Percentiles rank a stretch among this genome's conserved stretches.
phyloP scores from a whole-genome alignment of 1,284 basidiomycete genomes.

The Cutaneotrichosporon sp. region DNA sequence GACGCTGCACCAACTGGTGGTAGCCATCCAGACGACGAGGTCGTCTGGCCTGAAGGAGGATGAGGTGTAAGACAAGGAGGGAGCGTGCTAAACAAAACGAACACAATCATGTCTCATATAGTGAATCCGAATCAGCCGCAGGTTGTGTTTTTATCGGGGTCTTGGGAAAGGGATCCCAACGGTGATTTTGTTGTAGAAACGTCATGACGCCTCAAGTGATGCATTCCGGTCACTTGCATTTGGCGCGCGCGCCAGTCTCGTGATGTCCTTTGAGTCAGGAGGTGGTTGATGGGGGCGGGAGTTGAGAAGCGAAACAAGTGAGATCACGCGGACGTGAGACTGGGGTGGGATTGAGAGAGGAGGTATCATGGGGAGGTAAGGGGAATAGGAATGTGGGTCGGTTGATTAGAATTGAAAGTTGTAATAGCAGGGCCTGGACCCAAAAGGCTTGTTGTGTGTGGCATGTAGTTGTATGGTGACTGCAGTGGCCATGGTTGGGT shows the following conservation, averaged over 20 bases:
- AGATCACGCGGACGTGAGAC: too few species aligned
- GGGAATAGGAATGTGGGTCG: background rate
- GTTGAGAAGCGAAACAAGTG: too few species aligned
- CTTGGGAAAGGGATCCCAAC: background rate
- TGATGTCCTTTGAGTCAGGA: too few species aligned
- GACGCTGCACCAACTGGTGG: slow-evolving; percentile 14
- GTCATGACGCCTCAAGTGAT: slow-evolving; percentile 5
- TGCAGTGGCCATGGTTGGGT: too few species aligned
- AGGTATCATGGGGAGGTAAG: too few species aligned
- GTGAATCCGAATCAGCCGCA: background rate
- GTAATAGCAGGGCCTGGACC: background rate
- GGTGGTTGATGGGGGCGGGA: too few species aligned
- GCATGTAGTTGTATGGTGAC: background rate
- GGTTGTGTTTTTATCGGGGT: slow-evolving; percentile 11
- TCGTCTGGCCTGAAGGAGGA: slow-evolving; percentile 4
- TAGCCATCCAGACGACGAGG: background rate
- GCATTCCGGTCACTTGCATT: background rate
- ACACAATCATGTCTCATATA: slow-evolving; percentile 1
- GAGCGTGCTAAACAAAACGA: background rate
- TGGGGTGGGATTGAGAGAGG: too few species aligned
- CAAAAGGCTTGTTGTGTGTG: background rate
- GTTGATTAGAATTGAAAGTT: background rate
- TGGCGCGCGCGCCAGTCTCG: too few species aligned
- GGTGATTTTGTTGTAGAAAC: slow-evolving; percentile 8
- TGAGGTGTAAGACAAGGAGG: background rate